Conservation (phyloP, 2,329 filamentous ascomycete species). For the Malbranchea cinnamomea region DNA sequence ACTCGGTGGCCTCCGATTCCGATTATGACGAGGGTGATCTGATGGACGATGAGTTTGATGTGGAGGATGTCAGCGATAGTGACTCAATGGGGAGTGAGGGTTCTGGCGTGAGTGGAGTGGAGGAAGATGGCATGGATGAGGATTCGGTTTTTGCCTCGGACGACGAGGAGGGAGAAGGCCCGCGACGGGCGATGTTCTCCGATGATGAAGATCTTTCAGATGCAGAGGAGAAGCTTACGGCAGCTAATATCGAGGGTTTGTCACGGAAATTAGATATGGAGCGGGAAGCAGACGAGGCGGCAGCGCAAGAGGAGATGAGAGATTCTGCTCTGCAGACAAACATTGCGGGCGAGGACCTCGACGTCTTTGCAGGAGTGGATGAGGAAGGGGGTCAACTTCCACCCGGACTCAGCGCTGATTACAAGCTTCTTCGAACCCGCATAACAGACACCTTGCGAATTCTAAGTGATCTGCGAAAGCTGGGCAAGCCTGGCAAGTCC, state of each 20-base stretch:
- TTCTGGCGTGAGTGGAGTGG: slow-evolving; percentile 41
- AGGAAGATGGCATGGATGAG: slow-evolving; percentile 34
- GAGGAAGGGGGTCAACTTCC: slow-evolving; percentile 45
- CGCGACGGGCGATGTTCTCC: slow-evolving; percentile 66
- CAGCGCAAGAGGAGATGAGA: slow-evolving; percentile 71
- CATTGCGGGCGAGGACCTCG: slow-evolving; percentile 60
- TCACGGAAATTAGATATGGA: slow-evolving; percentile 71
- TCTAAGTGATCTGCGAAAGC: slow-evolving; percentile 70
- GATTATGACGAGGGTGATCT: slow-evolving; percentile 24
- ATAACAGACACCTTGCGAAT: slow-evolving; percentile 91
- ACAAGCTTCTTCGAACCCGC: slow-evolving; percentile 73
- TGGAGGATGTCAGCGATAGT: slow-evolving; percentile 27
- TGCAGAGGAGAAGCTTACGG: slow-evolving; percentile 77
- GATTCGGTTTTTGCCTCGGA: slow-evolving; percentile 60
- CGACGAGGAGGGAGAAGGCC: slow-evolving; percentile 41
- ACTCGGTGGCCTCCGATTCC: no score
- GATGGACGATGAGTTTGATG: slow-evolving; percentile 34
- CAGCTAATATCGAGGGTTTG: slow-evolving; percentile 88
- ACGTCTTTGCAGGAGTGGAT: slow-evolving; percentile 44
- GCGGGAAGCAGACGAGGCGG: slow-evolving; percentile 61
- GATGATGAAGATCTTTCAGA: slow-evolving; percentile 87
- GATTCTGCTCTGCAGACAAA: slow-evolving; percentile 85
- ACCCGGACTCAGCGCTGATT: slow-evolving; percentile 62
- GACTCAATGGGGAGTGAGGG: no score
- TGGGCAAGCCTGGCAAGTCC: slow-evolving; percentile 65